phyloP scores from a whole-genome alignment of 306 rosid genomes.

The Quillaja saponaria region DNA sequence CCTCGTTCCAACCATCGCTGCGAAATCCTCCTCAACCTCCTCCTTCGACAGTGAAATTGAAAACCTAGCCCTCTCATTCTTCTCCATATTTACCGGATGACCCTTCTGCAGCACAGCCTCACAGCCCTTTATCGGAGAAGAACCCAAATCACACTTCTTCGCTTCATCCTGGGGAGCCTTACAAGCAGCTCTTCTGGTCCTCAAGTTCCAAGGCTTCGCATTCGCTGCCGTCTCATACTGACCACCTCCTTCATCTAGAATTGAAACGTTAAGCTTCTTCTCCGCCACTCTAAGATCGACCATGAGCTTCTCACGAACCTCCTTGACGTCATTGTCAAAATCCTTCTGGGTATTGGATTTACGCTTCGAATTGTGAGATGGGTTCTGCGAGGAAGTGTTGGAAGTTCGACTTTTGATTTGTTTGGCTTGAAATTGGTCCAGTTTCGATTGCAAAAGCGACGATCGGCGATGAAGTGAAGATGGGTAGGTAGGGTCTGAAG shows the following conservation, averaged over 20 bases:
- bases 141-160: constrained; percentile 31
- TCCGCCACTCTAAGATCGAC: constrained; percentile 39
- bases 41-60: constrained; percentile 47
- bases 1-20: constrained; percentile 38
- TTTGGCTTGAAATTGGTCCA: constrained; percentile 9
- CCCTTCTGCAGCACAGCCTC: constrained; percentile 17
- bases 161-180: constrained; percentile 43
- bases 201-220: constrained; percentile 59
- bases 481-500: constrained; percentile 14
- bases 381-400: constrained; percentile 1
- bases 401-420: constrained; percentile 23
- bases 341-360: constrained; percentile 17
- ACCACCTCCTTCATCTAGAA: constrained; percentile 25
- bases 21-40: constrained; percentile 56
- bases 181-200: constrained; percentile 61
- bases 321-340: constrained; percentile 22
- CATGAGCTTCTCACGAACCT: constrained; percentile 32
- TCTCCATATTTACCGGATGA: constrained; percentile 23
- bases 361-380: constrained; percentile 21
- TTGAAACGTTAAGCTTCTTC: constrained; percentile 44
- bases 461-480: constrained; percentile 33
- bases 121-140: constrained; percentile 25
- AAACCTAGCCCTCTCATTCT: constrained; percentile 34
- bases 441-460: constrained; percentile 15
- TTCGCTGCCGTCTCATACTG: constrained; percentile 27